Base-by-base conservation (phyloP, 495 filamentous ascomycete genomes). In the Talaromyces thailandensis region DNA sequence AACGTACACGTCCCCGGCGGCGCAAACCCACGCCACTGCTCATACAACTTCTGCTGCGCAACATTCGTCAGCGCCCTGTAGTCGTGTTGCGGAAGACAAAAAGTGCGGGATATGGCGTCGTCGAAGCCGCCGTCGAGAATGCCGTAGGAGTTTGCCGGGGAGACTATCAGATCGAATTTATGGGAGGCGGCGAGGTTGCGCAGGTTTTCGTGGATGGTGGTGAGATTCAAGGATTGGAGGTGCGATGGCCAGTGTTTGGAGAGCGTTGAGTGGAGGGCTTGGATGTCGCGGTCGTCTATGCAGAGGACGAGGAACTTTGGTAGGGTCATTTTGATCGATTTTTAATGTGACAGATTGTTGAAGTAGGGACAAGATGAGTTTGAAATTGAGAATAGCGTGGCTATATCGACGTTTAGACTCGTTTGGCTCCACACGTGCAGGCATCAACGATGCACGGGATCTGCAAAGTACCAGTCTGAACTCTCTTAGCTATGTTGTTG, bases 91-190 rank as follows among this genome's bases (percentile, higher is more conserved):
- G 79, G 76, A 32, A 76, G 75, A 61, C 59, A 61, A 67, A 81
- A 79, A n/a, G 71, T 68, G 53, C 70, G 70, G 0, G 79, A 80
- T 64, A 83, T 79, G 6, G 81, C 79, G 60, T 80, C 73, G 69
- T 83, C 81, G 65, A 82, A 83, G 61, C 69, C 78, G 50, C 81
- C 81, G 60, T 82, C 80, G 3, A 83, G 70, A 3, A 73, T 73
- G 59, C 71, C 80, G 66, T 78, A 81, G 14, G 77, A 81, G 69
- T 83, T 83, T 55, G 80, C 79, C 6, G 80, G 80, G 6, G 79
- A 82, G 52, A 82, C 79, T 18, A 83, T 70, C 9, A 77, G 68
- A 67, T 81, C 73, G 62, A 78, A 82, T 24, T 64, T 73, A 23
- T 66, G 62, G 14, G 31, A 50, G 4, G 62, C 5, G 4, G 67